phyloP scores from a whole-genome alignment of 2,329 filamentous ascomycete species.

The Lachnum nothofagi region DNA sequence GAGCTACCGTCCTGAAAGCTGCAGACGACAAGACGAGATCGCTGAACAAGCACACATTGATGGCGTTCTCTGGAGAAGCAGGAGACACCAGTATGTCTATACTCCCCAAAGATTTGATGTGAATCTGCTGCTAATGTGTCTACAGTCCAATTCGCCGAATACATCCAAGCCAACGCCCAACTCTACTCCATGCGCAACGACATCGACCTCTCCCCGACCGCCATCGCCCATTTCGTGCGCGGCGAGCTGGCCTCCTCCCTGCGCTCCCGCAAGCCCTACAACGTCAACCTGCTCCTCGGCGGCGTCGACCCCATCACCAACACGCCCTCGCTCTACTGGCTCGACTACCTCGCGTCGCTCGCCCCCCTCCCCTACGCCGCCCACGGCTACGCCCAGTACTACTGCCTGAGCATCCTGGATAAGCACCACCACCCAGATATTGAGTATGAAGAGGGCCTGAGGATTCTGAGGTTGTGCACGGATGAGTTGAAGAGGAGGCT shows the following conservation, averaged over 20 bases:
- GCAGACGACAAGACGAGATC: conserved; percentile 92
- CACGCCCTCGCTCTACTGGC: conserved; percentile 91
- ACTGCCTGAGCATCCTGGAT: conserved; percentile 94
- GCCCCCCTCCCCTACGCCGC: conserved; percentile 90
- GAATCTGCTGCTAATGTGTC: conserved; percentile 1
- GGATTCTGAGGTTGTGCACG: conserved; percentile 89
- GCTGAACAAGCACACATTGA: conserved; percentile 88
- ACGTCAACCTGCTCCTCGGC: conserved; percentile 90
- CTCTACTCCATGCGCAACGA: conserved; percentile 98
- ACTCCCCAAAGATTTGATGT: background rate
- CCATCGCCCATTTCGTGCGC: conserved; percentile 87
- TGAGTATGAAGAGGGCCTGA: conserved; percentile 78
- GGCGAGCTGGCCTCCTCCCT: conserved; percentile 87
- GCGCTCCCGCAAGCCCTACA: conserved; percentile 89
- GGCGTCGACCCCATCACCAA: conserved; percentile 88
- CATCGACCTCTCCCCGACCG: conserved; percentile 82
- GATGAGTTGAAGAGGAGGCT: conserved; percentile 95
- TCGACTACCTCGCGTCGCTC: conserved; percentile 89
- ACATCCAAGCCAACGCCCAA: conserved; percentile 96
- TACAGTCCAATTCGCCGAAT: conserved; percentile 96
- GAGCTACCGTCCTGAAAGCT: conserved; percentile 90
- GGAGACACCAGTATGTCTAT: conserved; percentile 76
- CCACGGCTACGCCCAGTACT: conserved; percentile 98
- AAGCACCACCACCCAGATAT: conserved; percentile 98
- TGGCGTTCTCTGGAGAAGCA: conserved; percentile 93